Evolutionary conservation across 306 rosid genomes (phyloP).

Genomic region (Cucumis melo): DNA sequence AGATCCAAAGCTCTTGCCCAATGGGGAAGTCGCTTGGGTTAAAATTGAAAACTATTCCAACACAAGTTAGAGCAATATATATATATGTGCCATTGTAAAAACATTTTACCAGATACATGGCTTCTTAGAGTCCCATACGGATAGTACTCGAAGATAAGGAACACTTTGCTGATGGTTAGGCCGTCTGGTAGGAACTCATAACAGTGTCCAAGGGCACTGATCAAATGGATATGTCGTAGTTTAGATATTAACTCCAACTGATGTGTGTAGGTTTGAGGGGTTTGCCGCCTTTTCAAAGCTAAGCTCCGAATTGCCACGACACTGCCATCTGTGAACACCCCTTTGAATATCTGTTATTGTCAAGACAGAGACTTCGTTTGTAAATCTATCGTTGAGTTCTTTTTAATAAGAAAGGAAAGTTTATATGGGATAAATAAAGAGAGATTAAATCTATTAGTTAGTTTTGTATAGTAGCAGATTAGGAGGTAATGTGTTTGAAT

Average conservation of each 20-base stretch:
- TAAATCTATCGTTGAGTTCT: background rate
- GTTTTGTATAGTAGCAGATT: background rate
- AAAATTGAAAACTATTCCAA: background rate
- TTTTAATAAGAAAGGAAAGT: too few species aligned
- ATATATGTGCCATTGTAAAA: background rate
- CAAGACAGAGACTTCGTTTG: background rate
- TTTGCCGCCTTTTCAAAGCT: constrained; percentile 49
- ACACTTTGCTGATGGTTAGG: constrained; percentile 44
- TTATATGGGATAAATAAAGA: too few species aligned
- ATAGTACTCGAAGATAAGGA: constrained; percentile 60
- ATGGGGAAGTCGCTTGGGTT: too few species aligned
- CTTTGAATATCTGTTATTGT: constrained; percentile 51
- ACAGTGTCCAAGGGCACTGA: constrained; percentile 90
- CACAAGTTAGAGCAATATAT: background rate
- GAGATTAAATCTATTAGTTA: too few species aligned
- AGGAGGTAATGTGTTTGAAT: too few species aligned
- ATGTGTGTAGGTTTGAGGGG: constrained; percentile 49
- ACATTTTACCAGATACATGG: constrained; percentile 55
- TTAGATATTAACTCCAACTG: constrained; percentile 71
- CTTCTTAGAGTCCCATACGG: constrained; percentile 51
- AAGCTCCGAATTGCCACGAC: constrained; percentile 46
- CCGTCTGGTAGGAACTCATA: constrained; percentile 61
- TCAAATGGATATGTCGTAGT: constrained; percentile 69
- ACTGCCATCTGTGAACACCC: constrained; percentile 70
- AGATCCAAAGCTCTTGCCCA: too few species aligned